Conservation (phyloP, 2,329 filamentous ascomycete genomes). For the Neurospora sp. region DNA sequence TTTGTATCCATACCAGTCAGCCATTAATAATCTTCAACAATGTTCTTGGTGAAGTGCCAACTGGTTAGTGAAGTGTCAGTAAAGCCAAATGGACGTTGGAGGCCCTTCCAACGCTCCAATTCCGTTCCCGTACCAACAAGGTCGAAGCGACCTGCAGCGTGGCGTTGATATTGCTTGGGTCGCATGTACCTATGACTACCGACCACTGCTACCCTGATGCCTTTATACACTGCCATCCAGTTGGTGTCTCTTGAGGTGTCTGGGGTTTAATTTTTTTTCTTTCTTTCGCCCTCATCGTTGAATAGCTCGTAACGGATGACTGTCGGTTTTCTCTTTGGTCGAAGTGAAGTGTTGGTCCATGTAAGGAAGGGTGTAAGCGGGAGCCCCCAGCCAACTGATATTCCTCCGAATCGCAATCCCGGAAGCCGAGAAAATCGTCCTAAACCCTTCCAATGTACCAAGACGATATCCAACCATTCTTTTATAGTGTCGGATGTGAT, state of each 20-base stretch:
- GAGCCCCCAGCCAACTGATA: not conserved
- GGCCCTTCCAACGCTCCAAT: too few relatives aligned
- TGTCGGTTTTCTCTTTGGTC: too few relatives aligned
- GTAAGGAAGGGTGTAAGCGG: not conserved
- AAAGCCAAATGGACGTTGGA: too few relatives aligned
- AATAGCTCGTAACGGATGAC: not conserved
- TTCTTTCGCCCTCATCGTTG: not conserved
- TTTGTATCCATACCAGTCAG: too few relatives aligned
- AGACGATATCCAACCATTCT: not conserved
- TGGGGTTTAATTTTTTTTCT: too few relatives aligned
- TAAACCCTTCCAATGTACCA: slow-evolving; percentile 18
- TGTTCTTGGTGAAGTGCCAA: not conserved
- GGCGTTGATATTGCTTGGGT: not conserved
- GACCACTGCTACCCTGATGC: not conserved
- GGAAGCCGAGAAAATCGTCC: slow-evolving; percentile 6
- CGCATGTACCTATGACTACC: not conserved
- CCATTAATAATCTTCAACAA: not conserved
- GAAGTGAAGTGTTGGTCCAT: not conserved
- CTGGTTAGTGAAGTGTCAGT: not conserved
- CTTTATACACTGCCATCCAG: too few relatives aligned
- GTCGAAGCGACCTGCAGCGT: not conserved
- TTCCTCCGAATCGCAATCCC: not conserved
- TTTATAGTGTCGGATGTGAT: slow-evolving; percentile 3
- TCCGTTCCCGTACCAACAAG: not conserved
- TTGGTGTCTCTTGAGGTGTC: too few relatives aligned